Base-by-base conservation (phyloP, 345 rosid genomes). In the Ceriops zippeliana region DNA sequence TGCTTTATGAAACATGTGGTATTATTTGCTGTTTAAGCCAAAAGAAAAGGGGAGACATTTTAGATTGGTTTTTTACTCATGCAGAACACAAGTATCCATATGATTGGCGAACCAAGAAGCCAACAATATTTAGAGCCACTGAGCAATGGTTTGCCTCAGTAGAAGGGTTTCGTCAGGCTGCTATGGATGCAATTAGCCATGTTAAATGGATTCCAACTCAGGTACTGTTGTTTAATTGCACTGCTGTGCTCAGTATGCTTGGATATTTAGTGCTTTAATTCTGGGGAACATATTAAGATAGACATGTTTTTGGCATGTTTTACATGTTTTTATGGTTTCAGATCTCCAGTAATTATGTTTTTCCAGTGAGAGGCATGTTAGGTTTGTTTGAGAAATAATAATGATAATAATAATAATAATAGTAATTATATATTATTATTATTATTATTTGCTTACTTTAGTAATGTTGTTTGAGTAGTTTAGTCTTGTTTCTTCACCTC, bases 91-190 rank as follows among this genome's bases (percentile, higher is more conserved):
- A 88, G 70, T 93, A 93, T 82, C 97, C 98, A 56, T 93, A 91
- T 82, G 97, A 93, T 82, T 93, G 98, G 98, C 82, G 98, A 81
- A 87, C 96, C 31, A 93, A 93, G 73, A 86, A 86, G 75, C 98
- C 97, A 26, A 91, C 97, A 6, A 93, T 93, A 77, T 91, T 89
- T 87, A 87, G 98, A 81, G 98, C 96, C 21, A 93, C 98, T 57
- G 96, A 93, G 83, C 98, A 93, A 74, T 93, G 98, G 98, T 93
- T 93, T 86, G 98, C 98, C 73, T 93, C 98, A 20, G 96, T 93
- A 62, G 98, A 89, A 82, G 96, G 95, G 66, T 91, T 89, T 68
- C 96, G 90, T 26, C 72, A 72, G 58, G 89, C 88, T 66, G 86
- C 96, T 51, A 80, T 89, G 92, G 92, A 86, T 75, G 96, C 98